Percentiles rank a stretch among this genome's conserved stretches.
These are phyloP conservation scores for Nannizziopsis barbatae DNA, from an alignment of 2,329 filamentous ascomycete genomes.

Conservation along the genomic window DNA sequence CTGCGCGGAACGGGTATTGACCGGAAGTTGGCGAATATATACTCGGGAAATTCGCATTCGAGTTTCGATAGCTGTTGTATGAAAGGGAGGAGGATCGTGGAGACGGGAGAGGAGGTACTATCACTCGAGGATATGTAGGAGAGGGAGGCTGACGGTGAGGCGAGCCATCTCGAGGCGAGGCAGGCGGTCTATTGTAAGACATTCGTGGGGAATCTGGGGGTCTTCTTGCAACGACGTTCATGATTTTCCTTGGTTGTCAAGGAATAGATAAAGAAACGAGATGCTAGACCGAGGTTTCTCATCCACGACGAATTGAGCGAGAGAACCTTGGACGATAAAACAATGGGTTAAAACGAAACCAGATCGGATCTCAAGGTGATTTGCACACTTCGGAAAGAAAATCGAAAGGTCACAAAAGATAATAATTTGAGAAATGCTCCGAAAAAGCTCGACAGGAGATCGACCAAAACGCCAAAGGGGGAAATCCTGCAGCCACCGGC, in stretches of 20 bases:
- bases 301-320: neutral
- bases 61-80: conserved; percentile 22
- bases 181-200: conserved; percentile 23
- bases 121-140: conserved; percentile 15
- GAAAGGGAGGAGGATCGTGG: conserved; percentile 18
- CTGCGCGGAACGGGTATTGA: conserved; percentile 25
- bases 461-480: neutral
- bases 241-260: conserved; percentile 16
- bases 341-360: no score
- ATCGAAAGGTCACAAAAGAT: neutral
- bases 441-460: neutral
- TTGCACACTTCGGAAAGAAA: no score
- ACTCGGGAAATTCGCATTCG: conserved; percentile 29
- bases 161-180: conserved; percentile 19
- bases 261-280: neutral
- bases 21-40: conserved; percentile 31
- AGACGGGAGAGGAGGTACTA: conserved; percentile 19
- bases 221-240: conserved; percentile 34
- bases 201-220: conserved; percentile 25
- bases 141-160: conserved; percentile 18
- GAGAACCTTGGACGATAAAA: no score
- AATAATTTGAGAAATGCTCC: no score
- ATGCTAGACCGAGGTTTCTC: neutral
- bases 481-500: neutral
- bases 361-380: no score